phyloP scores from a whole-genome alignment of 768 basidiomycete genomes.

The Lactifluus piperatus region DNA sequence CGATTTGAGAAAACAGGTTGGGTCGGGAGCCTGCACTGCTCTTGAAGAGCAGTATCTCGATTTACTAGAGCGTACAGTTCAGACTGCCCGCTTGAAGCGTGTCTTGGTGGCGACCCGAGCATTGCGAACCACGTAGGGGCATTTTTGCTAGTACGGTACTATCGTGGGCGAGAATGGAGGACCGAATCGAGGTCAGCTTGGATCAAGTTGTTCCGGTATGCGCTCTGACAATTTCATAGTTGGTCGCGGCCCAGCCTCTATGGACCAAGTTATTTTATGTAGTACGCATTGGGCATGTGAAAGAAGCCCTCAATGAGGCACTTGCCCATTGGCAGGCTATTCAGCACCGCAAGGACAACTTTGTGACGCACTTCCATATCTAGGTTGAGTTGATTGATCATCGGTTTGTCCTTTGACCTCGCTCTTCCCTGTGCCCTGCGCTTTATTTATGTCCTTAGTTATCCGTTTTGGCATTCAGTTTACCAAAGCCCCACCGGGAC shows the following conservation, averaged over 20 bases:
- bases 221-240: conserved; percentile 31
- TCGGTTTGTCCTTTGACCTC: conserved; percentile 37
- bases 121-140: too few relatives aligned
- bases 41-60: too few relatives aligned
- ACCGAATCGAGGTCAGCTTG: conserved; percentile 68
- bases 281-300: conserved; percentile 77
- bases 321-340: conserved; percentile 58
- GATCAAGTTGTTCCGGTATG: background rate
- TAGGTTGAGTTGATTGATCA: conserved; percentile 79
- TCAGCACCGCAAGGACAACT: conserved; percentile 71
- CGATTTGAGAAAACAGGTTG: conserved; percentile 74
- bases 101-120: too few relatives aligned
- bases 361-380: conserved; percentile 71
- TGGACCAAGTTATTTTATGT: conserved; percentile 96
- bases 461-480: too few relatives aligned
- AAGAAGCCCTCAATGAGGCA: too few relatives aligned
- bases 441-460: background rate
- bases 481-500: conserved; percentile 69
- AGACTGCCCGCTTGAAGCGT: conserved; percentile 77
- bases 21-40: conserved; percentile 66
- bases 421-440: background rate
- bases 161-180: conserved; percentile 76
- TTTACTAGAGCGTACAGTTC: conserved; percentile 73
- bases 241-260: conserved; percentile 77
- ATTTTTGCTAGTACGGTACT: conserved; percentile 74